Evolutionary conservation across 345 rosid species (phyloP).

Genomic region (Erysimum cheiranthoides): DNA sequence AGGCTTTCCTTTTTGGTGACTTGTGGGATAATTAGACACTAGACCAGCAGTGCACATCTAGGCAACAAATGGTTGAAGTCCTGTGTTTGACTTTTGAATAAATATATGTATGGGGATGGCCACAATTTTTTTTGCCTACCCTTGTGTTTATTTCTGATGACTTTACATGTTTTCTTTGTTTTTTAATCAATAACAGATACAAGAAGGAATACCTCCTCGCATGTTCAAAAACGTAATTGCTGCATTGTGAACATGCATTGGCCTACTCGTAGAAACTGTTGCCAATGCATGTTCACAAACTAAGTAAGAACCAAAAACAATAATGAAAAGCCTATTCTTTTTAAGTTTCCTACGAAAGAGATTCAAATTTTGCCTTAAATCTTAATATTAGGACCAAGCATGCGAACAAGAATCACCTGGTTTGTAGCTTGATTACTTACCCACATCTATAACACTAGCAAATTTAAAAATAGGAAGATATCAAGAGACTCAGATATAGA

Average conservation of each 20-base stretch:
- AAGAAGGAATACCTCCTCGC: constrained; percentile 94
- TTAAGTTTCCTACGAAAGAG: too few species aligned
- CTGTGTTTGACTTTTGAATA: constrained; percentile 17
- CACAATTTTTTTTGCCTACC: not conserved
- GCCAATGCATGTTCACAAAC: too few species aligned
- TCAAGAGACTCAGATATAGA: not conserved
- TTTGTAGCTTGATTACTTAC: too few species aligned
- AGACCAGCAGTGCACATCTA: not conserved
- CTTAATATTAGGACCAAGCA: too few species aligned
- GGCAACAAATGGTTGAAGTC: constrained; percentile 7
- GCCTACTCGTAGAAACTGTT: too few species aligned
- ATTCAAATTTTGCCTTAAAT: too few species aligned
- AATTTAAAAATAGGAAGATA: not conserved
- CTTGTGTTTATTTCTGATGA: constrained; percentile 31
- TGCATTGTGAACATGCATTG: too few species aligned
- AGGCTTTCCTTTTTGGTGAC: constrained; percentile 4
- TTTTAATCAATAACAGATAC: constrained; percentile 59
- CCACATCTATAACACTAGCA: constrained; percentile 11
- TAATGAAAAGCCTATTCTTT: too few species aligned
- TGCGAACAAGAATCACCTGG: too few species aligned
- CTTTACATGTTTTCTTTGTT: constrained; percentile 3
- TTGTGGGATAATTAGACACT: constrained; percentile 8
- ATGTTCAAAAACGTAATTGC: constrained; percentile 97
- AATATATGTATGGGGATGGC: not conserved
- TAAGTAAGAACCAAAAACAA: too few species aligned